Evolutionary conservation across 352 stramenopile genomes (phyloP).

Genomic region (Phytophthora podocarpi): DNA sequence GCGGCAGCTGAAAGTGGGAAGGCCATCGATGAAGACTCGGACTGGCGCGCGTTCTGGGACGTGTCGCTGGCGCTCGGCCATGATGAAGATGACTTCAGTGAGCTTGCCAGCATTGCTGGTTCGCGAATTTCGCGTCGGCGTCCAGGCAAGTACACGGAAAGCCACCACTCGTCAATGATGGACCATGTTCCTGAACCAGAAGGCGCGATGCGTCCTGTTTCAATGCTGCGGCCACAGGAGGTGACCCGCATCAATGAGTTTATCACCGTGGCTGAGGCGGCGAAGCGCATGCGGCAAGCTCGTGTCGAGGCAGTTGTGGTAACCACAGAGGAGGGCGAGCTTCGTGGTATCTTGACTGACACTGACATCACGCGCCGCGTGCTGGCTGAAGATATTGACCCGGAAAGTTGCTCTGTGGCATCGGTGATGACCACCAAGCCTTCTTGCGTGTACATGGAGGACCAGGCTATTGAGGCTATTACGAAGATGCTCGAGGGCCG

Average conservation of each 20-base stretch:
- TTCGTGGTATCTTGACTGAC: conserved; percentile 87
- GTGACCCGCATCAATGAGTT: conserved; percentile 88
- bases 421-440: conserved; percentile 88
- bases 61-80: conserved; percentile 82
- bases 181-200: conserved; percentile 60
- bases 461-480: conserved; percentile 86
- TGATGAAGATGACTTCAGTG: conserved; percentile 76
- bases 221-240: conserved; percentile 76
- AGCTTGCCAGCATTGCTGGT: conserved; percentile 66
- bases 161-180: conserved; percentile 51
- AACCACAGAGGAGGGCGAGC: conserved; percentile 79
- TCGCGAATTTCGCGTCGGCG: conserved; percentile 52
- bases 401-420: conserved; percentile 75
- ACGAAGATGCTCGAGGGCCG: conserved; percentile 90
- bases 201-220: conserved; percentile 74
- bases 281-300: conserved; percentile 80
- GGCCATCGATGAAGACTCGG: conserved; percentile 50
- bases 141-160: conserved; percentile 43
- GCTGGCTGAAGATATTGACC: conserved; percentile 81
- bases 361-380: conserved; percentile 88
- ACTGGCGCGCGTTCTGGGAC: conserved; percentile 91
- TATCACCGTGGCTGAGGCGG: conserved; percentile 85
- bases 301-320: conserved; percentile 88
- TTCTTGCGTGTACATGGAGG: conserved; percentile 78
- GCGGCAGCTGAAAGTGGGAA: conserved; percentile 47